Evolutionary conservation across 2,329 filamentous ascomycete species (phyloP).

Genomic region (Alternaria longipes): DNA sequence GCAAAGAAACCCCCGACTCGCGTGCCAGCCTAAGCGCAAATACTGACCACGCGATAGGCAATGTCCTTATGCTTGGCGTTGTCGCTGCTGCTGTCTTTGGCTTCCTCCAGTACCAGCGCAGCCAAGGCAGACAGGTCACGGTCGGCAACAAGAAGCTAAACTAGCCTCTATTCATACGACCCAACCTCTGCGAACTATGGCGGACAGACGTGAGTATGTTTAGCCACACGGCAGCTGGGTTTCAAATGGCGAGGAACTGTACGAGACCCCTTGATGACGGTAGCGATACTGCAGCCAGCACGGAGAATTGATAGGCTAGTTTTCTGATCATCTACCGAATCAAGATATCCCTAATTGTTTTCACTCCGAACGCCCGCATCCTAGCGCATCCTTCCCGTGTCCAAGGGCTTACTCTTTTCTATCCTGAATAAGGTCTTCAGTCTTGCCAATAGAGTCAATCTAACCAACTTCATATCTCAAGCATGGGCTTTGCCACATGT

Average conservation of each 20-base stretch:
- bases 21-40: neutral
- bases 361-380: neutral
- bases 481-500: neutral
- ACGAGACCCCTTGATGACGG: constrained; percentile 9
- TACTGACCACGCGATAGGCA: constrained; percentile 36
- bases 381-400: neutral
- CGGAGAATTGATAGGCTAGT: constrained; percentile 2
- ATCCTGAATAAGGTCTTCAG: constrained; percentile 10
- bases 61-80: constrained; percentile 47
- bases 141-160: constrained; percentile 52
- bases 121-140: constrained; percentile 46
- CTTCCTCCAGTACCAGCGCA: constrained; percentile 50
- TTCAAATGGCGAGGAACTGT: constrained; percentile 6
- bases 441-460: neutral
- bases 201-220: neutral
- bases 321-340: neutral
- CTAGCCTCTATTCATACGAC: constrained; percentile 18
- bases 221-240: neutral
- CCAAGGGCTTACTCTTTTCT: constrained; percentile 9
- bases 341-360: neutral
- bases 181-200: neutral
- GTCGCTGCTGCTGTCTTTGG: constrained; percentile 44
- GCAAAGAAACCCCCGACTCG: neutral
- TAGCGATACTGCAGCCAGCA: neutral
- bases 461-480: neutral